phyloP scores from a whole-genome alignment of 2,329 filamentous ascomycete species.

The Neofusicoccum ribis region DNA sequence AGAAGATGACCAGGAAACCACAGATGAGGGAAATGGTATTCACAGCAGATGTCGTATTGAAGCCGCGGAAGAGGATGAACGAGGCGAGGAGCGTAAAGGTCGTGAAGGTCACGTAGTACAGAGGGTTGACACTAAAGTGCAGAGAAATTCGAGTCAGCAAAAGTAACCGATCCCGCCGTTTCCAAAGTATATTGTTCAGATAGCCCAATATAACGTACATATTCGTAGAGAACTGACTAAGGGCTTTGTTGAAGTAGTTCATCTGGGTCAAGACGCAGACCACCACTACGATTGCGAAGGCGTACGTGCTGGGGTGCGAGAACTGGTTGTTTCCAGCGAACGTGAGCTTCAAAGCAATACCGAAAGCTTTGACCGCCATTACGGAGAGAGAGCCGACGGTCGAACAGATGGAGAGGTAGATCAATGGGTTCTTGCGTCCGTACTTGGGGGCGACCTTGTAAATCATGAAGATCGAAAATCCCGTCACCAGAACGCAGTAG shows the following conservation, averaged over 20 bases:
- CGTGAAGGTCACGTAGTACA: constrained; percentile 98
- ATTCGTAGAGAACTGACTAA: constrained; percentile 94
- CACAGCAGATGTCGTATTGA: constrained; percentile 89
- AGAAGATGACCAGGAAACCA: constrained; percentile 92
- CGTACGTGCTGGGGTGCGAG: constrained; percentile 90
- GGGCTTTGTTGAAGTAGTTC: constrained; percentile 99
- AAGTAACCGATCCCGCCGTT: constrained; percentile 6
- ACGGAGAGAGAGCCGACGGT: constrained; percentile 96
- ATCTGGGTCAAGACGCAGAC: constrained; percentile 98
- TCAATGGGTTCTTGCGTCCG: constrained; percentile 91
- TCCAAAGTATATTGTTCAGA: neutral
- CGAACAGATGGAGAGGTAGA: constrained; percentile 97
- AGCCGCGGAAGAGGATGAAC: constrained; percentile 92
- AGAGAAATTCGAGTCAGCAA: constrained; percentile 18
- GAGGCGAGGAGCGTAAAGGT: constrained; percentile 92
- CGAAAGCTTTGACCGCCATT: constrained; percentile 99
- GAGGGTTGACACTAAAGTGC: constrained; percentile 74
- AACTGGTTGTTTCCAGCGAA: constrained; percentile 95
- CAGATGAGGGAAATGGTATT: constrained; percentile 91
- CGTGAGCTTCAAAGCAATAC: constrained; percentile 94
- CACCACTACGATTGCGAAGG: constrained; percentile 88
- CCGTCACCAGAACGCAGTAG: constrained; percentile 76
- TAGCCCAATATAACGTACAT: constrained; percentile 65
- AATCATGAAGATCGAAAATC: constrained; percentile 92
- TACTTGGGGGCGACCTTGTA: constrained; percentile 88